Conservation (phyloP, 306 rosid species). For the Comarum palustre region DNA sequence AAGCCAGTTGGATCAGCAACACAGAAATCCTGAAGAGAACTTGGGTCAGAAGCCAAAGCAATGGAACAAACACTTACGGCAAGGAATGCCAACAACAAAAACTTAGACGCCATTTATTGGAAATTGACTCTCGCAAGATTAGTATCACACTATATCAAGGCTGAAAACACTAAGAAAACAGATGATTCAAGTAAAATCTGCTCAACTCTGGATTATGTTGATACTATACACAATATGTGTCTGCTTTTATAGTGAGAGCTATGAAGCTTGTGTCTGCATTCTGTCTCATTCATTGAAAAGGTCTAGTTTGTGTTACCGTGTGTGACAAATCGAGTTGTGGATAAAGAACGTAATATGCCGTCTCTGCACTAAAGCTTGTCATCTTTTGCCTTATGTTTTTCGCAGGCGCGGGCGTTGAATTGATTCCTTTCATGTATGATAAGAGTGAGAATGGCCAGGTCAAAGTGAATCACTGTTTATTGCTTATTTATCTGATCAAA, state of each 20-base stretch:
- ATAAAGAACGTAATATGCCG: not conserved
- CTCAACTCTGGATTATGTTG: not conserved
- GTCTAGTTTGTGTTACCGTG: not conserved
- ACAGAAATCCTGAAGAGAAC: constrained; percentile 32
- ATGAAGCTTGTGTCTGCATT: not conserved
- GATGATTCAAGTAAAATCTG: not conserved
- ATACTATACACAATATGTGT: not conserved
- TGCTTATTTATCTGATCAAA: no score
- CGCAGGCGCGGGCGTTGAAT: constrained; percentile 6
- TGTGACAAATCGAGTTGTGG: not conserved
- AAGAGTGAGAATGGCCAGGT: not conserved
- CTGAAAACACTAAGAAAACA: not conserved
- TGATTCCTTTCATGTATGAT: not conserved
- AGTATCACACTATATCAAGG: not conserved
- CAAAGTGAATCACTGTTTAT: not conserved
- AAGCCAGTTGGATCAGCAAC: constrained; percentile 4
- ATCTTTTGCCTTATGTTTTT: not conserved
- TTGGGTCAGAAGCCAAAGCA: constrained; percentile 24
- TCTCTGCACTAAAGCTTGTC: not conserved
- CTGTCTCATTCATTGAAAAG: not conserved
- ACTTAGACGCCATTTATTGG: constrained; percentile 12
- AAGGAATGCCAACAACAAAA: constrained; percentile 1
- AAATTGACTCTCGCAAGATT: not conserved
- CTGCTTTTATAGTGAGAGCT: constrained; percentile 16
- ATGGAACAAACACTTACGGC: constrained; percentile 8